Conservation (phyloP, 1,284 basidiomycete species). For the Naganishia sp. region DNA sequence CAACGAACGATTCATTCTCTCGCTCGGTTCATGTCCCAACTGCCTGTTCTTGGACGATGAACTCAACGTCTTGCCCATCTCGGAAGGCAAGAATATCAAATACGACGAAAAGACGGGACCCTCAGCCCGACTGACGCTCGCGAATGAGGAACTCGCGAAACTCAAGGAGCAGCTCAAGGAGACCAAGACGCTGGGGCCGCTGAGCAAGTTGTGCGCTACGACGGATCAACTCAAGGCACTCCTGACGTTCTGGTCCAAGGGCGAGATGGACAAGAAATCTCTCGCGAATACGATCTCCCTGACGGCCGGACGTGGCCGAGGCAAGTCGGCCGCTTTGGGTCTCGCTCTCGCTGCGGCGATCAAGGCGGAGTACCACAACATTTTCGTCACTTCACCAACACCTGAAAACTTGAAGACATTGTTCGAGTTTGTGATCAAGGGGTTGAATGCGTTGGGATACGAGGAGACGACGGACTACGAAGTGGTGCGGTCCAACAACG, state of each 20-base stretch:
- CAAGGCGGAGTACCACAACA: conserved; percentile 94
- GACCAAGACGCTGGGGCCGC: conserved; percentile 83
- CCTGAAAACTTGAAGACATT: conserved; percentile 97
- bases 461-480: conserved; percentile 98
- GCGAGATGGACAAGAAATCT: conserved; percentile 80
- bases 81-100: conserved; percentile 89
- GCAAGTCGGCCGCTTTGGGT: conserved; percentile 94
- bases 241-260: conserved; percentile 83
- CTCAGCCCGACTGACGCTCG: conserved; percentile 41
- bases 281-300: conserved; percentile 92
- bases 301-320: conserved; percentile 91
- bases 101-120: conserved; percentile 61
- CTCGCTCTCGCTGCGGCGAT: conserved; percentile 90
- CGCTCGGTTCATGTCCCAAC: conserved; percentile 83
- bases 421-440: conserved; percentile 99
- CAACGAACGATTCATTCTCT: conserved; percentile 97
- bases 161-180: conserved; percentile 79
- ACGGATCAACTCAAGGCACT: conserved; percentile 88
- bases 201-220: conserved; percentile 89
- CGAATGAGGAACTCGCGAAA: conserved; percentile 67
- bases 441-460: conserved; percentile 89
- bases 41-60: conserved; percentile 96
- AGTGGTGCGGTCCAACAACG: conserved; percentile 88
- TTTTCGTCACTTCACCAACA: conserved; percentile 96
- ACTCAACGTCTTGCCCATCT: conserved; percentile 94